Evolutionary conservation across 352 stramenopile species (phyloP).

Genomic region (Pseudoperonospora humuli): DNA sequence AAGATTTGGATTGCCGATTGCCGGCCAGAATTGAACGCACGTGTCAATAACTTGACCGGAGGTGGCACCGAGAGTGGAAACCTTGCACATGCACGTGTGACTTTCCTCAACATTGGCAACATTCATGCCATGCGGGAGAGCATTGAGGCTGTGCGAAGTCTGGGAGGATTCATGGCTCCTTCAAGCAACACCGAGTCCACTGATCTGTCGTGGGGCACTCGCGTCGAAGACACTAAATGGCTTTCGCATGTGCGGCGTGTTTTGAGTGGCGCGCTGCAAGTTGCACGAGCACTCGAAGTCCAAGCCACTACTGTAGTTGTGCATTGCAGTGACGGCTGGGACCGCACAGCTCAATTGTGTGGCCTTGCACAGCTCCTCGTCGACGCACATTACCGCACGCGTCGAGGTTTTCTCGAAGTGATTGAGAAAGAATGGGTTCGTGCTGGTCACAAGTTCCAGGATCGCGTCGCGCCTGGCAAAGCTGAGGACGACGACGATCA

Average conservation of each 20-base stretch:
- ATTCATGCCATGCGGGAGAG: slow-evolving; percentile 91
- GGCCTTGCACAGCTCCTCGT: slow-evolving; percentile 83
- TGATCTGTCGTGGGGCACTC: slow-evolving; percentile 48
- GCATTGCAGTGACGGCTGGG: slow-evolving; percentile 90
- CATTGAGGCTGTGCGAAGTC: slow-evolving; percentile 53
- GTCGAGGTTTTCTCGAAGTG: slow-evolving; percentile 72
- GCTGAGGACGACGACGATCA: slow-evolving; percentile 63
- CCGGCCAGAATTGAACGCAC: slow-evolving; percentile 83
- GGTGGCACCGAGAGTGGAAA: slow-evolving; percentile 85
- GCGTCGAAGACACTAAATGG: slow-evolving; percentile 79
- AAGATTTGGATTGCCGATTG: slow-evolving; percentile 87
- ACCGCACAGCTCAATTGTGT: slow-evolving; percentile 84
- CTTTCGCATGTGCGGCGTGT: slow-evolving; percentile 64
- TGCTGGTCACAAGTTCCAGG: slow-evolving; percentile 85
- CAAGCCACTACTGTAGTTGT: slow-evolving; percentile 76
- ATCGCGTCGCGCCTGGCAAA: slow-evolving; percentile 64
- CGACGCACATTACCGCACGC: slow-evolving; percentile 80
- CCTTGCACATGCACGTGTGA: slow-evolving; percentile 62
- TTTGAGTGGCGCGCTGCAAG: slow-evolving; percentile 54
- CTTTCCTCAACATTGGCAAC: slow-evolving; percentile 89
- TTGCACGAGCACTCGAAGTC: slow-evolving; percentile 59
- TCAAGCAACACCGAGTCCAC: slow-evolving; percentile 39
- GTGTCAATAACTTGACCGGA: slow-evolving; percentile 85
- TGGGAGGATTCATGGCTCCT: slow-evolving; percentile 32
- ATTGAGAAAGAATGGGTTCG: slow-evolving; percentile 84